Percentiles rank a stretch among this genome's conserved stretches.
These are phyloP conservation scores for Xylariaceae sp. DNA, from an alignment of 2,329 filamentous ascomycete species.

Conservation along the genomic window DNA sequence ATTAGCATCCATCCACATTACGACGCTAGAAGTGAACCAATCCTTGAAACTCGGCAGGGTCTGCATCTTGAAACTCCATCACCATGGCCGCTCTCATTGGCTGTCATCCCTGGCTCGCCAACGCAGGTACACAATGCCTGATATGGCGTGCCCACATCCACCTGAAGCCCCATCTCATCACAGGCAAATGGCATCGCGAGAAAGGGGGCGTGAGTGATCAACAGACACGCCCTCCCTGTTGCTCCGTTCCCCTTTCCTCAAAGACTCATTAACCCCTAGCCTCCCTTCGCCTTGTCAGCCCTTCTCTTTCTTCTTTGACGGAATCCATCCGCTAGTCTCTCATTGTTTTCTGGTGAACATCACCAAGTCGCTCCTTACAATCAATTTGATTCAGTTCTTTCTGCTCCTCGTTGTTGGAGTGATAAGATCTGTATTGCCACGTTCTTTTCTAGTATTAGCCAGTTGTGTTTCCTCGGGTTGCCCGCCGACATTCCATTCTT, in stretches of 20 bases:
- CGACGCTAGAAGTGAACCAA: too few species aligned
- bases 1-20: too few species aligned
- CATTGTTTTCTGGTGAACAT: conserved; percentile 31
- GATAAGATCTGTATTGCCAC: conserved; percentile 19
- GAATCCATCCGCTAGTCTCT: conserved; percentile 27
- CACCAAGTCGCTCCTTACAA: conserved; percentile 31
- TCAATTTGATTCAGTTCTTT: conserved; percentile 10
- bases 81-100: conserved; percentile 13
- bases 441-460: conserved; percentile 15
- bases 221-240: conserved; percentile 15
- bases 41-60: too few species aligned
- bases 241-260: conserved; percentile 4
- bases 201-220: conserved; percentile 10
- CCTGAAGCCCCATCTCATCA: conserved; percentile 10
- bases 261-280: conserved; percentile 13
- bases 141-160: conserved; percentile 6
- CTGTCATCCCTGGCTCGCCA: conserved; percentile 14
- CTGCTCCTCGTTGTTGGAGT: conserved; percentile 16
- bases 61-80: conserved; percentile 13
- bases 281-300: conserved; percentile 19
- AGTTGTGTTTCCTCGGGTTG: conserved; percentile 5
- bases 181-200: conserved; percentile 11
- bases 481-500: conserved; percentile 9
- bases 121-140: conserved; percentile 23
- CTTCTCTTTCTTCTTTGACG: conserved; percentile 20